phyloP scores from a whole-genome alignment of 306 rosid genomes.

The Vicia faba region DNA sequence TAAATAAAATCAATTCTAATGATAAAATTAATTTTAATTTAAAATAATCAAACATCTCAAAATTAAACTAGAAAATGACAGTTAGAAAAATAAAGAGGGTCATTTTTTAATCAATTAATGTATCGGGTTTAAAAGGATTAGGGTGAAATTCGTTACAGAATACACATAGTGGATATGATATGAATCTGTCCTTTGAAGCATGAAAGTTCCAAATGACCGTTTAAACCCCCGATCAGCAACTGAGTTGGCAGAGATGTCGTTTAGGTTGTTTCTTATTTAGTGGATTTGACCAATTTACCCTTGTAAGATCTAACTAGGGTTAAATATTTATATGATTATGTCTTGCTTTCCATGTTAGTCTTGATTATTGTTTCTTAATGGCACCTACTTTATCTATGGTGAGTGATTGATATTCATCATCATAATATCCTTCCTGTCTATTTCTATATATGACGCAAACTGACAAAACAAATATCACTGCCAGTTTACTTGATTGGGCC shows the following conservation, averaged over 20 bases:
- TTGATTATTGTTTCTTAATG: slow-evolving; percentile 45
- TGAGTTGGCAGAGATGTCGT: slow-evolving; percentile 25
- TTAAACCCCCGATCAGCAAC: slow-evolving; percentile 34
- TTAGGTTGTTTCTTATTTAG: background rate
- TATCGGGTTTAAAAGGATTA: background rate
- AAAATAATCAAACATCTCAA: too few species aligned
- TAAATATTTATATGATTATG: slow-evolving; percentile 24
- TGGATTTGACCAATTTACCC: slow-evolving; percentile 40
- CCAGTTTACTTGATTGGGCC: slow-evolving; percentile 34
- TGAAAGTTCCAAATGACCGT: slow-evolving; percentile 36
- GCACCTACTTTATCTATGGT: slow-evolving; percentile 41
- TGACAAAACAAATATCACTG: slow-evolving; percentile 21
- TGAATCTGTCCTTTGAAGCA: background rate
- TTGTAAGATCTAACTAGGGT: slow-evolving; percentile 34
- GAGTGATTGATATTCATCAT: slow-evolving; percentile 38
- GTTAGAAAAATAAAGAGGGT: too few species aligned
- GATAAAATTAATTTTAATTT: too few species aligned
- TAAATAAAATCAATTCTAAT: too few species aligned
- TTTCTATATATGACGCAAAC: slow-evolving; percentile 39
- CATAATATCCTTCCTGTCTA: slow-evolving; percentile 30
- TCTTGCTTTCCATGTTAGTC: slow-evolving; percentile 34
- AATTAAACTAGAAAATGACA: too few species aligned
- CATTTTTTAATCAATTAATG: background rate
- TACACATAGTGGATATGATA: too few species aligned
- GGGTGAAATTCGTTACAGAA: background rate